Evolutionary conservation across 805 yeast species (phyloP), one percentile per base, ranked within the genome.

Genomic region (Saccharomycopsis guyanensis): DNA sequence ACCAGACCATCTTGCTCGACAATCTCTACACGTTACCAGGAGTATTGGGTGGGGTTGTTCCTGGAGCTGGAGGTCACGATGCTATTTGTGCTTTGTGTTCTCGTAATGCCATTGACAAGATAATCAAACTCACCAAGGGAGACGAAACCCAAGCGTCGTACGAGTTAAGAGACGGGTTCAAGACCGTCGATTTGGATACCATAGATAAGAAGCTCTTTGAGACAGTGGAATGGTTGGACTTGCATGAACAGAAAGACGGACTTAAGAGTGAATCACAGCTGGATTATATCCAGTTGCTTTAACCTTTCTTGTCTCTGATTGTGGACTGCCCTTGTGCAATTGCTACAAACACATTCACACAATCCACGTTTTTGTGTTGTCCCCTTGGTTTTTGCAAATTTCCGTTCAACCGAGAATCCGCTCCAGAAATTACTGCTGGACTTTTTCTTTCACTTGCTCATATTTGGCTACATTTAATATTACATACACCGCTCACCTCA

Each of bases 21-120:
- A 60, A 66, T 15, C 78, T 84, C 48, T 60, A 71, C 35, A 54
- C 62, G 6, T 58, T 86, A 18, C 68, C 67, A 0, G 98, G 98
- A 13, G 93, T 87, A 25, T 55, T 91, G 16, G 95, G 96, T 0
- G 97, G 96, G n/a, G 89, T 93, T 29, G 95, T 93, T 3, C 98
- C 98, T 0, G 98, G 98, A 2, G 98, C 98, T 0, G 98, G 98
- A 23, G 98, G 98, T 0, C 84, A 80, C 59, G 98, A 93, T 66
- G 98, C 98, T 0, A 76, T 93, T 16, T 76, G 94, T 46, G 57
- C 91, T 23, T 62, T 93, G 23, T 81, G 82, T 2, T 69, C 74
- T 1, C 76, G 73, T 23, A 57, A 62, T 1, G 60, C 74, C 2
- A 59, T 74, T 2, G 61, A 56, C 2, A 50, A 55, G 8, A 66